Base-by-base conservation (phyloP, 192 early-diverging fungal species). In the Coemansia pectinata region DNA sequence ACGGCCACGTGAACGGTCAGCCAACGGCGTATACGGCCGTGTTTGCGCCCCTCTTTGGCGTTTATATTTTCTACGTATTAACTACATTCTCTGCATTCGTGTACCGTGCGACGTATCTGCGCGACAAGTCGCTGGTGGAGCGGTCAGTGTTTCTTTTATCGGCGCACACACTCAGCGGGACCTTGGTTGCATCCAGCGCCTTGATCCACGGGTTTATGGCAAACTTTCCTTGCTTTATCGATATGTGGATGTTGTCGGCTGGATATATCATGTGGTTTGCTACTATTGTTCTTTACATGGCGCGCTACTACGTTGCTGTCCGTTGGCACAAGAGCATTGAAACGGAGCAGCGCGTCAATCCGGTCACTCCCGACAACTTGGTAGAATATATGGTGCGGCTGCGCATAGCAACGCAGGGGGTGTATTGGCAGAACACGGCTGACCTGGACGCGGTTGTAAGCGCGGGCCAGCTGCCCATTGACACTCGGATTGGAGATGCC, bases 191-290 rank as follows among this genome's bases (percentile, higher is more conserved):
- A 8, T 47, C 41, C 31, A 74, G 61, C 31, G 64, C 39, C 5
- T 17, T 70, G 48, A 23, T 62, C 9, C 72, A 59, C 19, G 69
- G 72, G 11, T 62, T 73, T 29, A 7, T 58, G 8, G 9, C 25
- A 44, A 79, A 74, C 62, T 79, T 71, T 39, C 77, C 77, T 0
- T 79, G 77, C 50, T 70, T 67, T 66, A 59, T 79, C 15, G 77
- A 79, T 15, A 10, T 73, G 2, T 79, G 77, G 77, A 36, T 79
- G 14, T 9, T 47, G 27, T 64, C 52, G 7, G 11, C 25, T 23
- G 60, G 68, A 58, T 74, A 73, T 17, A 33, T 62, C 3, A 67
- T 61, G 40, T 79, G 77, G 77, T 42, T 55, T 1, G 11, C 60
- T 4, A 48, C 57, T 12, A 73, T 70, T 39, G 19, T 73, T 7